These are phyloP conservation scores for Vigna hirtella DNA, from an alignment of 306 rosid species.

Conservation along the genomic window DNA sequence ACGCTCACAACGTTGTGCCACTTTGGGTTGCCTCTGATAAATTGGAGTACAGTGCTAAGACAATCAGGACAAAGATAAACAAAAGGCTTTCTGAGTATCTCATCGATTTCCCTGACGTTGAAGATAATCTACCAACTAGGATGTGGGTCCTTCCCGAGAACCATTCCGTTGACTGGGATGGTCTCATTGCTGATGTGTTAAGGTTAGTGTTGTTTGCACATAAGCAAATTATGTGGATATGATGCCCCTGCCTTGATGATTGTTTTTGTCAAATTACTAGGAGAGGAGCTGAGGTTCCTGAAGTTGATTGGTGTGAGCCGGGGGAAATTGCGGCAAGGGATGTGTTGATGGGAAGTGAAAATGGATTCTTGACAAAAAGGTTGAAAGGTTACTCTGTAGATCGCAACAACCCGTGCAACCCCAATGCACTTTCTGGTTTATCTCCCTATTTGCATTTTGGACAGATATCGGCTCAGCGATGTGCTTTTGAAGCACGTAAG, in stretches of 20 bases:
- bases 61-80: conserved; percentile 83
- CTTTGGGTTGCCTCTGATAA: conserved; percentile 87
- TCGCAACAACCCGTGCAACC: conserved; percentile 78
- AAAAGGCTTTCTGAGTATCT: conserved; percentile 80
- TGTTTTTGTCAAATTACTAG: conserved; percentile 45
- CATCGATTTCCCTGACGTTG: conserved; percentile 70
- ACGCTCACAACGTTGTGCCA: conserved; percentile 92
- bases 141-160: conserved; percentile 59
- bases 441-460: conserved; percentile 98
- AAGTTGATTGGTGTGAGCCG: conserved; percentile 86
- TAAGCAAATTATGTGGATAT: conserved; percentile 6
- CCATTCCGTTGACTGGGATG: conserved; percentile 67
- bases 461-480: conserved; percentile 86
- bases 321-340: conserved; percentile 89
- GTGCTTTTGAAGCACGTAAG: conserved; percentile 87
- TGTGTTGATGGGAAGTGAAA: conserved; percentile 76
- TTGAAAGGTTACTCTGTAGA: conserved; percentile 68
- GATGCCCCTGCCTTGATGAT: conserved; percentile 26
- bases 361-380: conserved; percentile 92
- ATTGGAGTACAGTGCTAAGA: conserved; percentile 88
- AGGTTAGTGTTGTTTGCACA: conserved; percentile 65
- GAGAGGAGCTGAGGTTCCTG: conserved; percentile 91
- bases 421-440: conserved; percentile 79
- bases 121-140: conserved; percentile 53
- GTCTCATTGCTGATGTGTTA: conserved; percentile 63